These are phyloP conservation scores for Termitomyces sp. DNA, from an alignment of 768 basidiomycete species.

Conservation along the genomic window DNA sequence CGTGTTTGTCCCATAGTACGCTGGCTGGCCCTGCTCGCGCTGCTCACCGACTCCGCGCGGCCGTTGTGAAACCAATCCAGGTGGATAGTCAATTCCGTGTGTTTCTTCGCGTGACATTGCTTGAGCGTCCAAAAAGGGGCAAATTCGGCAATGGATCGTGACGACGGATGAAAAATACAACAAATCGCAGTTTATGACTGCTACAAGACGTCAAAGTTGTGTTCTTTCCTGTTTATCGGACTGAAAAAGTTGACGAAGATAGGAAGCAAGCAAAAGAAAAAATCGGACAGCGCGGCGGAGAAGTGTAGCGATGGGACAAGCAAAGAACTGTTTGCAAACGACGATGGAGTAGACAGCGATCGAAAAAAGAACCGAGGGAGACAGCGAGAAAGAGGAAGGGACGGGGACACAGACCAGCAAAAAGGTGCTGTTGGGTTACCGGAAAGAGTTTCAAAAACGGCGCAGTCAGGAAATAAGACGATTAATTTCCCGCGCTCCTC, in stretches of 20 bases:
- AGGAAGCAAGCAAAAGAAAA: slow-evolving; percentile 16
- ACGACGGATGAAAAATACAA: slow-evolving; percentile 9
- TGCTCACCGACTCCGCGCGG: slow-evolving; percentile 14
- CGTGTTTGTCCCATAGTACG: slow-evolving; percentile 12
- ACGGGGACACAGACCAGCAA: slow-evolving; percentile 7
- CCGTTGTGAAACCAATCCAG: slow-evolving; percentile 23
- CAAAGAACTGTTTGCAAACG: slow-evolving; percentile 31
- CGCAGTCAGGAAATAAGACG: slow-evolving; percentile 25
- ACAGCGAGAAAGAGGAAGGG: slow-evolving; percentile 23
- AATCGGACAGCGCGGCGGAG: slow-evolving; percentile 15
- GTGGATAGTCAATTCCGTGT: slow-evolving; percentile 33
- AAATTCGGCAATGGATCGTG: slow-evolving; percentile 18
- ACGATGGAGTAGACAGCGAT: slow-evolving; percentile 34
- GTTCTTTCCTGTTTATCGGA: slow-evolving; percentile 13
- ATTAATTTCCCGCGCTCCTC: slow-evolving; percentile 30
- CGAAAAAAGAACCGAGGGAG: slow-evolving; percentile 26
- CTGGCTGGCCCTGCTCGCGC: slow-evolving; percentile 16
- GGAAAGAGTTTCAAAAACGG: slow-evolving; percentile 28
- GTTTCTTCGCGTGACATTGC: slow-evolving; percentile 36
- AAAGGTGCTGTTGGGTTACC: slow-evolving; percentile 12
- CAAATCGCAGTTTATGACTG: slow-evolving; percentile 3
- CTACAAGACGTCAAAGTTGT: slow-evolving; percentile 6
- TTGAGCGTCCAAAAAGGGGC: slow-evolving; percentile 6
- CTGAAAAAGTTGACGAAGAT: slow-evolving; percentile 12
- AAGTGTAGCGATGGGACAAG: slow-evolving; percentile 22